Base-by-base conservation (phyloP, 2,329 filamentous ascomycete genomes). In the Penicillium sp. region DNA sequence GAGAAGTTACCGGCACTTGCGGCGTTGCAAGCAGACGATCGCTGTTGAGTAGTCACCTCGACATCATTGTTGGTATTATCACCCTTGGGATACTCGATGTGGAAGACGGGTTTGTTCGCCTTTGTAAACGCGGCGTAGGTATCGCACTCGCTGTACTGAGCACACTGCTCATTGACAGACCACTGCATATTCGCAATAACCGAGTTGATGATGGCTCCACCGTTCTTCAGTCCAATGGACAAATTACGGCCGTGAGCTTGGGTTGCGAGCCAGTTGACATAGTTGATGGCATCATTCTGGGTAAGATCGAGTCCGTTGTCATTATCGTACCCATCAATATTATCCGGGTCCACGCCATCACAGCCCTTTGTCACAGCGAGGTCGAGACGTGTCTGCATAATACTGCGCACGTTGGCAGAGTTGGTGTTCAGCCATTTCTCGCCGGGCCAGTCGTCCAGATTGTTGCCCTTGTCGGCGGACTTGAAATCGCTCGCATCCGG, bases 121-220 rank as follows among this genome's bases (percentile, higher is more conserved):
- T 77, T 62, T 51, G 85, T 79, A 63, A 88, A 88, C 3, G 78
- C 69, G 2, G 73, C 69, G 65, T 84, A 88, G 1, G 70, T 78
- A 36, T 73, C 71, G 64, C 86, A 88, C 66, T 89, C 85, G 5
- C 71, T 53, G 60, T 82, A 82, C 65, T 85, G 61, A n/a, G 79
- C 77, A 66, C 87, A 89, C 71, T 88, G 80, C 74, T 89, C 87
- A 68, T 88, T 87, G 61, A 90, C 85, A 7, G 78, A 80, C 71
- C 86, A 90, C 63, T 87, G 76, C 48, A 87, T 80, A 5, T 79
- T 68, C 28, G 74, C 67, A 6, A 81, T 69, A 2, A 82, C 77
- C 1, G 68, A 57, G 6, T 66, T 52, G 33, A 89, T 82, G 56
- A 90, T 85, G 41, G 73, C 76, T 12, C 76, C 82, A 1, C 82